Base-by-base conservation (phyloP, 192 early-diverging fungal species). In the Coemansia sp. region DNA sequence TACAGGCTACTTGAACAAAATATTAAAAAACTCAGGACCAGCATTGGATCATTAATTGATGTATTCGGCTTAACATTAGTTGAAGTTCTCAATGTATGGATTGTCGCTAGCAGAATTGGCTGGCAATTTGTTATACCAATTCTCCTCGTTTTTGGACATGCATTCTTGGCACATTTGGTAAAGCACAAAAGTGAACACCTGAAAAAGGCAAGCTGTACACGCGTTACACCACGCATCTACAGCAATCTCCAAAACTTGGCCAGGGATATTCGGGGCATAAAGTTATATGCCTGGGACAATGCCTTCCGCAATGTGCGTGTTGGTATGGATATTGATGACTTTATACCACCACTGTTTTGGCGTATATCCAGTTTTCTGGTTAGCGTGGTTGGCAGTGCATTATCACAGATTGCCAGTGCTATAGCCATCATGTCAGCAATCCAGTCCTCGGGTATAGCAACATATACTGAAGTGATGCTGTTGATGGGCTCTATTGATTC, bases 271-370 rank as follows among this genome's bases (percentile, higher is more conserved):
- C 82, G 83, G n/a, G 76, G 83, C n/a, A 84, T 90, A 64, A 90
- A 89, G 64, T 85, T 85, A 42, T 89, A 86, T 55, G 85, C 84
- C 12, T 89, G 84, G 84, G 82, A 84, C 40, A 46, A 75, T 2
- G 78, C 60, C 15, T 69, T 71, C 19, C 63, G 25, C 36, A 57
- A 23, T 36, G 51, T 50, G 3, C 49, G 17, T 4, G 15, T 11
- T 20, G 11, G 47, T 5, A 12, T 59, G 15, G 69, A 78, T 19
- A 37, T 48, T 10, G 46, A 55, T 20, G 26, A 49, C 1, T 47
- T 57, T 42, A 37, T 57, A 7, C 60, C 79, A 5, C 72, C 75
- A 0, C 10, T 62, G n/a, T 31, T 78, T 12, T 69, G 78, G 65
- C 60, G 67, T n/a, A 36, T 64, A 2, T 9, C 67, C 6, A 59